Conservation (phyloP, 352 stramenopile species). For the Phytophthora cactorum region DNA sequence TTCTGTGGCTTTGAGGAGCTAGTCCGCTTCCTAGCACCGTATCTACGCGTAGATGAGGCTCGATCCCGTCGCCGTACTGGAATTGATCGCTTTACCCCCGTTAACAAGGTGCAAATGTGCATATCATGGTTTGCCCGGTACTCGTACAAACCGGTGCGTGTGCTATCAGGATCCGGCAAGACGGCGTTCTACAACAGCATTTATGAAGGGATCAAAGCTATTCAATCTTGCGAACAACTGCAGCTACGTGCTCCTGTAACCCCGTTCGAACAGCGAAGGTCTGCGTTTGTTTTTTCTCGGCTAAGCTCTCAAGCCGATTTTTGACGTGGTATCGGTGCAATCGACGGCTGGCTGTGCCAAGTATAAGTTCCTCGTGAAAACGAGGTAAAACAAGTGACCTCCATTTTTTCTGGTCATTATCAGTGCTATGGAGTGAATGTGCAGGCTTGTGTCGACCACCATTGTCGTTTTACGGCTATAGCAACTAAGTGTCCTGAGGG, state of each 20-base stretch:
- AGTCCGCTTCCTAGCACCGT: too few relatives aligned
- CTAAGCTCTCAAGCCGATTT: neutral
- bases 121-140: slow-evolving; percentile 10
- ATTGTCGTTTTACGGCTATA: neutral
- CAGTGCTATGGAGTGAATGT: neutral
- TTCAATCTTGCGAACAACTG: neutral
- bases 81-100: neutral
- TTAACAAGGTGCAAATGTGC: slow-evolving; percentile 22
- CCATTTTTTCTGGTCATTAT: slow-evolving; percentile 8
- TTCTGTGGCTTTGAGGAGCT: too few relatives aligned
- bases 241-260: slow-evolving; percentile 6
- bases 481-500: neutral
- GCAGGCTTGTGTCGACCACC: neutral
- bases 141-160: slow-evolving; percentile 5
- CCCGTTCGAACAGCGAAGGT: neutral
- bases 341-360: slow-evolving; percentile 10
- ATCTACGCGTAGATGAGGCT: neutral
- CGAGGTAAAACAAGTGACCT: neutral
- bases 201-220: slow-evolving; percentile 8
- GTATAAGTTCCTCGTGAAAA: slow-evolving; percentile 4
- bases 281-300: neutral
- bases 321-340: neutral
- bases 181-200: slow-evolving; percentile 7
- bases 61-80: slow-evolving; percentile 7
- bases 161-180: neutral